phyloP scores from a whole-genome alignment of 345 rosid species.

The Melastoma malabathricum region DNA sequence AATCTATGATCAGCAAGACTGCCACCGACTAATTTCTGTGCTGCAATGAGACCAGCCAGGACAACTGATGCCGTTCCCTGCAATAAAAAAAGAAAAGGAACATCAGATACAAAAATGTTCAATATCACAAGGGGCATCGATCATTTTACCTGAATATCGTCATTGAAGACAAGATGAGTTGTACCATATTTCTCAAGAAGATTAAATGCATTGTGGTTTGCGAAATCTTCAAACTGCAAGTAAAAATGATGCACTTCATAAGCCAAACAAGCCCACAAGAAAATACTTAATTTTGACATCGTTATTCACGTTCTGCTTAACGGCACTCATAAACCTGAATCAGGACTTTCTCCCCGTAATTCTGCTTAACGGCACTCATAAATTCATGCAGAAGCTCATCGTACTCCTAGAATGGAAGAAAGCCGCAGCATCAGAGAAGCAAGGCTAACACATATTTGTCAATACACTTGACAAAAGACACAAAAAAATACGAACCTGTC shows the following conservation, averaged over 20 bases:
- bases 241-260: too few species aligned
- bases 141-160: slow-evolving; percentile 76
- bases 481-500: slow-evolving; percentile 41
- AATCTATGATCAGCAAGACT: slow-evolving; percentile 64
- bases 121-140: slow-evolving; percentile 5
- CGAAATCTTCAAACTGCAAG: slow-evolving; percentile 91
- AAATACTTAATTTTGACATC: too few species aligned
- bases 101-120: slow-evolving; percentile 5
- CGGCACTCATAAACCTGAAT: slow-evolving; percentile 63
- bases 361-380: slow-evolving; percentile 92
- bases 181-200: slow-evolving; percentile 75
- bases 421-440: slow-evolving; percentile 1
- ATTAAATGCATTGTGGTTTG: slow-evolving; percentile 95
- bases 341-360: slow-evolving; percentile 86
- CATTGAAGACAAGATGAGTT: slow-evolving; percentile 95
- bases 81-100: neutral
- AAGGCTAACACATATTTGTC: neutral
- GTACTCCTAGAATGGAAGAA: slow-evolving; percentile 45
- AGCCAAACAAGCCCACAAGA: too few species aligned
- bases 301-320: neutral
- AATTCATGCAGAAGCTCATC: slow-evolving; percentile 86
- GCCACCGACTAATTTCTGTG: slow-evolving; percentile 66
- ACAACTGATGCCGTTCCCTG: slow-evolving; percentile 99
- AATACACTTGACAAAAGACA: neutral
- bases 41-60: slow-evolving; percentile 84